Evolutionary conservation across 2,329 filamentous ascomycete species (phyloP).

Genomic region (Alternaria longipes): DNA sequence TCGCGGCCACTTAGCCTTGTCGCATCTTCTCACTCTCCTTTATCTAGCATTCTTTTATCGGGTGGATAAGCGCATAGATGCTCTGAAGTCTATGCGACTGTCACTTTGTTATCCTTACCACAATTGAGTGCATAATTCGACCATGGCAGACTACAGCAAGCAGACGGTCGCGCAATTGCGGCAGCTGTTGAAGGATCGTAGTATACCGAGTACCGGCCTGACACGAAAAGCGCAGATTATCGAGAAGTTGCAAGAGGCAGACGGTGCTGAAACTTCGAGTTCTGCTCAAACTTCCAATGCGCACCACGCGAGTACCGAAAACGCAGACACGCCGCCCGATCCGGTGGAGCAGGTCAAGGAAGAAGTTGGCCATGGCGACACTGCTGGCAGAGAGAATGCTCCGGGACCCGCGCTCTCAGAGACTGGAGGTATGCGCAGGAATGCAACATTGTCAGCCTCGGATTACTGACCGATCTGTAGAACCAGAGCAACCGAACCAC

Average conservation of each 20-base stretch:
- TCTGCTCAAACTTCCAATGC: neutral
- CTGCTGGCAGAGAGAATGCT: conserved; percentile 1
- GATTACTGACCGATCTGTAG: conserved; percentile 19
- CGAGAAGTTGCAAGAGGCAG: conserved; percentile 54
- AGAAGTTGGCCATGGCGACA: conserved; percentile 11
- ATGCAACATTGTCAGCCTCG: neutral
- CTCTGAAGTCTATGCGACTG: conserved; percentile 8
- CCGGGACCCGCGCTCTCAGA: conserved; percentile 29
- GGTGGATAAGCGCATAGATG: neutral
- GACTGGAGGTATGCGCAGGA: conserved; percentile 31
- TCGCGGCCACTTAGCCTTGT: conserved; percentile 15
- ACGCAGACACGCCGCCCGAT: conserved; percentile 15
- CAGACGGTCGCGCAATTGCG: conserved; percentile 59
- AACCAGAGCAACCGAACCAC: conserved; percentile 13
- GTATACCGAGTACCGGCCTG: conserved; percentile 57
- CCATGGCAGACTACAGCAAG: conserved; percentile 56
- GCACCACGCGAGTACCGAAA: conserved; percentile 8
- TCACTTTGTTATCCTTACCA: neutral
- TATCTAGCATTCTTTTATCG: neutral
- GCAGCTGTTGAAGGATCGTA: conserved; percentile 57
- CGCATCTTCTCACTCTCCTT: conserved; percentile 3
- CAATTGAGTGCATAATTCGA: conserved; percentile 7
- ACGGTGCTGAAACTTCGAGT: conserved; percentile 20
- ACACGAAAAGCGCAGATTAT: conserved; percentile 60
- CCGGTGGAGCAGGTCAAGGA: conserved; percentile 12